phyloP scores from a whole-genome alignment of 2,329 filamentous ascomycete genomes.

The Neonectria punicea region DNA sequence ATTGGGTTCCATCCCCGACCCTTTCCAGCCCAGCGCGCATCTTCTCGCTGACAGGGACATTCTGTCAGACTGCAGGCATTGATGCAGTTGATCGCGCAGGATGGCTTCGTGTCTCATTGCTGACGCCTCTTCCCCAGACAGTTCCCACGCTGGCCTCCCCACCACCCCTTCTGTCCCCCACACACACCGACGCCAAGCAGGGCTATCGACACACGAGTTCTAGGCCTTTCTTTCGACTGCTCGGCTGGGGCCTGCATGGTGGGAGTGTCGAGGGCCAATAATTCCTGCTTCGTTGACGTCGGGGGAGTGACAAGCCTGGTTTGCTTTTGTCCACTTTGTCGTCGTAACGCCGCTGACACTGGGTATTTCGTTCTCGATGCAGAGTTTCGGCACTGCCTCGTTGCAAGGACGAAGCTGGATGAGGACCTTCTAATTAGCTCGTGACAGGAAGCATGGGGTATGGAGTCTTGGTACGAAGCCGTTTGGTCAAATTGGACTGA shows the following conservation, averaged over 20 bases:
- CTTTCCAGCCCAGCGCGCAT: not conserved
- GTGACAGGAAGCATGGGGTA: not conserved
- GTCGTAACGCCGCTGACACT: not conserved
- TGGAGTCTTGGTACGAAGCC: not conserved
- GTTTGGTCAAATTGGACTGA: not conserved
- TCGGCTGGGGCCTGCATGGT: not conserved
- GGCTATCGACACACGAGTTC: not conserved
- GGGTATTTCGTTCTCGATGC: not conserved
- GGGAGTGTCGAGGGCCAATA: constrained; percentile 9
- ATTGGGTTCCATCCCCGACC: constrained; percentile 8
- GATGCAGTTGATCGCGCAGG: constrained; percentile 17
- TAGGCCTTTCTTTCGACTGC: not conserved
- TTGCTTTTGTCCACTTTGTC: constrained; percentile 1
- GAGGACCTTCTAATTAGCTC: not conserved
- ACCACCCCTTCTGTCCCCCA: constrained; percentile 10
- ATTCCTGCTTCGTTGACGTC: not conserved
- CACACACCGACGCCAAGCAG: constrained; percentile 15
- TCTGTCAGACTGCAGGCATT: not conserved
- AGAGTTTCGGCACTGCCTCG: constrained; percentile 6
- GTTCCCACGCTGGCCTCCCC: constrained; percentile 23
- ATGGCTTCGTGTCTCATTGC: constrained; percentile 2
- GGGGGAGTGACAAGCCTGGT: not conserved
- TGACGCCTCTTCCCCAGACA: constrained; percentile 27
- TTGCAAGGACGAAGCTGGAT: not conserved
- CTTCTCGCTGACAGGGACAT: constrained; percentile 5